Evolutionary conservation across 352 stramenopile species (phyloP), one percentile per base, ranked within the genome.

Genomic region (Pythium volutum): DNA sequence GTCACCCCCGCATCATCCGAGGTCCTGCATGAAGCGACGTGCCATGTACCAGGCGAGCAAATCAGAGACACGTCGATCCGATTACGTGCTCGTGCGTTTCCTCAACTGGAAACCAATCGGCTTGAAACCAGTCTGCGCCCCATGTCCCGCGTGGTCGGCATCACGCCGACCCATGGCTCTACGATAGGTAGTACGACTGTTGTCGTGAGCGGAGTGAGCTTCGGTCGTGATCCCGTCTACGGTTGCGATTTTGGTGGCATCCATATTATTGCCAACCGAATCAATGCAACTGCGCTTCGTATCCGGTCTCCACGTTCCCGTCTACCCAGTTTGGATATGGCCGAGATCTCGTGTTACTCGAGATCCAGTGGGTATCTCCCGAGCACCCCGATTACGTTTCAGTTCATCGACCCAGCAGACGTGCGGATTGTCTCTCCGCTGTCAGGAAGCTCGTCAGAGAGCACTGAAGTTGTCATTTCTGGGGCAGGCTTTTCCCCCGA

Each of bases 321-420:
- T 10, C n/a, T 39, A 10, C 15, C 9, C 2, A 49, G 23, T 12
- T n/a, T 36, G 33, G 23, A 38, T 31, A n/a, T 27, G 9, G 59
- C 60, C 16, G 59, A 66, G 22, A 29, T 66, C 1, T 47, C 16
- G 15, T 66, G 59, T 41, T 59, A 54, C 42, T 66, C 59, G 14
- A 52, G 20, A 10, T 38, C n/a, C 3, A 53, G 20, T 31, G 59
- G 59, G 9, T n/a, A 12, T n/a, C 8, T 66, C 1, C 42, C 31
- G 16, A 36, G 29, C 23, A 39, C 22, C 11, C 41, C 51, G 11
- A 18, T 66, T 12, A 16, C 14, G 9, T 66, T 66, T 25, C 36
- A 55, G n/a, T 66, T 39, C 34, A 38, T 29, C n/a, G 20, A 45
- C 8, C 10, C 38, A 11, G 20, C 36, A 36, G 25, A 1, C 5